Base-by-base conservation (phyloP, 2,329 filamentous ascomycete species). In the Fusarium succisae region DNA sequence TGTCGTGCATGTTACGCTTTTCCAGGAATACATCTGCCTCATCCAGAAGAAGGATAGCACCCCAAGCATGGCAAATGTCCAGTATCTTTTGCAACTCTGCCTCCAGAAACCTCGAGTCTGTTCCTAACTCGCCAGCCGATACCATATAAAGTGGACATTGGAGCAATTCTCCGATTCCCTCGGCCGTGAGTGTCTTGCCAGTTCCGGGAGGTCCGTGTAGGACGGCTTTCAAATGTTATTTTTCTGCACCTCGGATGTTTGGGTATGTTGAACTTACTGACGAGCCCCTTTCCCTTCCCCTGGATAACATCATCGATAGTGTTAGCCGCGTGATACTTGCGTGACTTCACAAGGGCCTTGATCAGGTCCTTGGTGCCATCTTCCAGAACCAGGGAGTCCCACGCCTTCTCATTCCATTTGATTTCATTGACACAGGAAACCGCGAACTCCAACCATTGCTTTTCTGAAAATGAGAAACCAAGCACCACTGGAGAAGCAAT, bases 21-120 rank as follows among this genome's bases (percentile, higher is more conserved):
- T 97, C 93, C 15, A 97, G 85, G 83, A 95, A 95, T 9, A 95
- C 92, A 76, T 96, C 93, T 4, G 93, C 94, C 83, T 97, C 95
- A 77, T 97, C 94, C 3, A 97, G 89, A 6, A 97, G 88, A 1
- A 97, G 85, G 12, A 98, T 93, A 0, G 94, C 94, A 26, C 94
- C 93, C 94, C 94, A 97, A 0, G 91, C 90, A 78, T 96, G 93
- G 45, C 94, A 94, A 53, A 97, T 93, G 76, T 96, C 93, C 66
- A 97, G 88, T 57, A 97, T 95, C 81, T 93, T 93, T 79, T 95
- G 93, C 14, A 98, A 85, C 78, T 96, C 92, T 15, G 84, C 85
- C 80, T 97, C 94, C 2, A 97, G 88, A 17, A 87, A 90, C 14
- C 90, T 87, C 1, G 93, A 91, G 79, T 95, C 92, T 2, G 93